Base-by-base conservation (phyloP, 768 basidiomycete species). In the Leccinum barrowsii region DNA sequence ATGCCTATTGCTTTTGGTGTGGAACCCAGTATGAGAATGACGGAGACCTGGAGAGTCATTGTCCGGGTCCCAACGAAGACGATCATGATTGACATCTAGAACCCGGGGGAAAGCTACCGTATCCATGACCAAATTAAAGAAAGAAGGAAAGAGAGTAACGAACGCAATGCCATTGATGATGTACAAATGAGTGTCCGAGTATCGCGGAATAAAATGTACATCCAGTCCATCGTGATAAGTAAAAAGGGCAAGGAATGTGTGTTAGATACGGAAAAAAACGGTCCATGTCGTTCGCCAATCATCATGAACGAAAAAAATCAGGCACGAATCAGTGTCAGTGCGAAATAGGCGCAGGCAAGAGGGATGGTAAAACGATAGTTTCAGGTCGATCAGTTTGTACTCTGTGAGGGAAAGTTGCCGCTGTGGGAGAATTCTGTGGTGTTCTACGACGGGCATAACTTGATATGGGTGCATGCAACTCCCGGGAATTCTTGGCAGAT, bases 1-100 rank as follows among this genome's bases (percentile, higher is more conserved):
- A 92, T 70, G 68, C 77, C 5, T 94, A 94, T 69, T 94, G 92
- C 69, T 93, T 92, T 72, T 94, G 91, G 89, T 94, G 92, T 68
- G 92, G 92, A 12, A 81, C 87, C 12, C 80, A 85, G 64, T 94
- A 93, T 67, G 79, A 81, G 5, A 77, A 79, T 61, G 70, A 74
- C 6, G 80, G 81, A 15, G 87, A 90, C 52, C 75, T 94, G 77
- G 74, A 74, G 40, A 71, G 66, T 37, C 77, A 84, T 56, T 94
- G 92, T 71, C 92, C 92, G 6, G 92, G 92, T 7, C 68, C 76
- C 44, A 80, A 82, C 30, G 92, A 94, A 70, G 89, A 90, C 42
- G 84, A 81, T 59, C 92, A 94, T 70, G 89, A 92, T 74, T 92
- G 75, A 81, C 22, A n/a, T 50, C 12, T 50, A 7, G 7, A 42